Evolutionary conservation across 2,329 filamentous ascomycete genomes (phyloP).

Genomic region (Dothistroma septosporum): DNA sequence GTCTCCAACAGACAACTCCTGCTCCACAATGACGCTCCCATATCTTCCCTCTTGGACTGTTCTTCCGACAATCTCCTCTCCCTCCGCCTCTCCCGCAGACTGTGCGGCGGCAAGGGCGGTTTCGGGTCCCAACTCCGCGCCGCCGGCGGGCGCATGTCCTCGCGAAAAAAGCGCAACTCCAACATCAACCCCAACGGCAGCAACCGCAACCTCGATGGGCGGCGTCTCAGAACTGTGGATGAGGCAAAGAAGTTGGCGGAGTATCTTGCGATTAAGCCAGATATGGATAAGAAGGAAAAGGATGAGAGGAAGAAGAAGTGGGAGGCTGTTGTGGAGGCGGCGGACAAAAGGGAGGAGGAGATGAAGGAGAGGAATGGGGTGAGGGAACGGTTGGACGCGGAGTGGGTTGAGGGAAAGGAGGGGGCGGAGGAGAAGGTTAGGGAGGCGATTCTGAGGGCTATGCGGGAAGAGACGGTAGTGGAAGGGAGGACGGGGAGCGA

Average conservation of each 20-base stretch:
- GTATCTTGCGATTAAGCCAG: constrained; percentile 90
- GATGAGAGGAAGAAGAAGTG: constrained; percentile 79
- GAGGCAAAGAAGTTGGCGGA: constrained; percentile 94
- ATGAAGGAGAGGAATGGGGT: constrained; percentile 68
- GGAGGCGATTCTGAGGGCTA: constrained; percentile 67
- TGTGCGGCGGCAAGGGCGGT: constrained; percentile 93
- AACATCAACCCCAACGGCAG: constrained; percentile 72
- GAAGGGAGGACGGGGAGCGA: constrained; percentile 28
- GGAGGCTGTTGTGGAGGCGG: constrained; percentile 81
- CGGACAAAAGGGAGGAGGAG: constrained; percentile 79
- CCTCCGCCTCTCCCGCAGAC: constrained; percentile 70
- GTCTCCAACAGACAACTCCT: constrained; percentile 69
- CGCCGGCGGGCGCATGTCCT: constrained; percentile 96
- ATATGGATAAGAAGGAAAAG: constrained; percentile 93
- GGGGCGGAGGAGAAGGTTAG: constrained; percentile 80
- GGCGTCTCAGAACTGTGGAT: constrained; percentile 82
- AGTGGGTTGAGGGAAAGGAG: constrained; percentile 94
- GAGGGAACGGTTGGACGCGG: constrained; percentile 66
- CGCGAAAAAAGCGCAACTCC: constrained; percentile 78
- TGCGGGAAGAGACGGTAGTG: constrained; percentile 57
- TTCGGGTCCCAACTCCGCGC: constrained; percentile 96
- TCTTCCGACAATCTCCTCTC: constrained; percentile 63
- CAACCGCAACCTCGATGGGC: constrained; percentile 87
- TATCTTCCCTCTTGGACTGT: constrained; percentile 59
- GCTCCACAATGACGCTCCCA: constrained; percentile 48